These are phyloP conservation scores for Barbarea vulgaris DNA, from an alignment of 345 rosid genomes.

Conservation along the genomic window DNA sequence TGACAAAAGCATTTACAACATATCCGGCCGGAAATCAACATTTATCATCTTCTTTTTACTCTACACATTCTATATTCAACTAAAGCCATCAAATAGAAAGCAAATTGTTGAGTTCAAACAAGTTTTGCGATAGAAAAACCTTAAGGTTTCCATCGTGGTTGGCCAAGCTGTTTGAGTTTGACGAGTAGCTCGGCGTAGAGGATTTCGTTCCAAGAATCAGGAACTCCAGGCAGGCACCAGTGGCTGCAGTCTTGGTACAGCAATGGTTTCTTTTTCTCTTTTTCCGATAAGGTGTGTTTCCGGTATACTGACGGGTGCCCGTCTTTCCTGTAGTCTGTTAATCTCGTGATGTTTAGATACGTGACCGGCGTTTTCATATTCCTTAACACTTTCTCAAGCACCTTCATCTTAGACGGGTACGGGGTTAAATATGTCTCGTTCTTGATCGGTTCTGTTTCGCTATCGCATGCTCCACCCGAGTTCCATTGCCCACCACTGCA, in stretches of 20 bases:
- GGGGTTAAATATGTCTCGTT: slow-evolving; percentile 63
- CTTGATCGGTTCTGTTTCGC: slow-evolving; percentile 83
- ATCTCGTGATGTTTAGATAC: slow-evolving; percentile 79
- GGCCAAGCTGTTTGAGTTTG: slow-evolving; percentile 36
- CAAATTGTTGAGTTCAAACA: slow-evolving; percentile 30
- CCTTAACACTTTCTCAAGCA: slow-evolving; percentile 69
- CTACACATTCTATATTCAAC: slow-evolving; percentile 36
- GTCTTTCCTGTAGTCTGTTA: slow-evolving; percentile 90
- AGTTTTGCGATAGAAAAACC: slow-evolving; percentile 10
- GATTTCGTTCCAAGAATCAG: slow-evolving; percentile 85
- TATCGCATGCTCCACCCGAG: slow-evolving; percentile 92
- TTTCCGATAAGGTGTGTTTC: slow-evolving; percentile 50
- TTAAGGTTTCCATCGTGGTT: slow-evolving; percentile 17
- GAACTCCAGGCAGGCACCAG: slow-evolving; percentile 93
- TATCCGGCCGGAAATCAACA: not conserved
- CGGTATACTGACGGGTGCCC: slow-evolving; percentile 92
- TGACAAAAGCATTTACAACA: slow-evolving; percentile 36
- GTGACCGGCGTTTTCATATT: slow-evolving; percentile 81
- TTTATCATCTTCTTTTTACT: slow-evolving; percentile 1
- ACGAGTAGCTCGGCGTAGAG: slow-evolving; percentile 76
- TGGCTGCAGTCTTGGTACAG: slow-evolving; percentile 90
- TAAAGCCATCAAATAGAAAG: slow-evolving; percentile 9
- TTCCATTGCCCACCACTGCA: slow-evolving; percentile 99
- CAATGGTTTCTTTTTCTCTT: slow-evolving; percentile 56
- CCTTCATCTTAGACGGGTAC: slow-evolving; percentile 77